Percentiles rank a stretch among this genome's conserved stretches.
Conservation (phyloP, 176 grass and related monocot genomes). For the Lolium perenne region DNA sequence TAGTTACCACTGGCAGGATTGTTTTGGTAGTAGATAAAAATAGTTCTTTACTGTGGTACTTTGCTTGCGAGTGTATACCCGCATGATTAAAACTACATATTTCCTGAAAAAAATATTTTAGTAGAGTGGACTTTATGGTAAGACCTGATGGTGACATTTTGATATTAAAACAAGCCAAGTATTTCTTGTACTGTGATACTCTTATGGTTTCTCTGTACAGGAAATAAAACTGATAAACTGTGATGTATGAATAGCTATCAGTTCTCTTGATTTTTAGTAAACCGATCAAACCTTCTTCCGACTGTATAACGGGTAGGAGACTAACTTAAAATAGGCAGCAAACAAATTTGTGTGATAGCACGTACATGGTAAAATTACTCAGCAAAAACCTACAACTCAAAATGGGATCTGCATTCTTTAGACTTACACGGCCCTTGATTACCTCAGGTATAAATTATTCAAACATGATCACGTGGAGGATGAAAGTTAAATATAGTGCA, state of each 20-base stretch:
- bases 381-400: slow-evolving; percentile 6
- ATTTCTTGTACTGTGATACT: slow-evolving; percentile 2
- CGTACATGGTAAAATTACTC: slow-evolving; percentile 25
- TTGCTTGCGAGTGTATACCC: not conserved
- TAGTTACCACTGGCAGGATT: not conserved
- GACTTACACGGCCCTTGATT: not conserved
- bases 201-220: not conserved
- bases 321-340: slow-evolving; percentile 12
- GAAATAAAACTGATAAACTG: slow-evolving; percentile 14
- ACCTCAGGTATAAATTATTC: not conserved
- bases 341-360: not conserved
- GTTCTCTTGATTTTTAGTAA: slow-evolving; percentile 2
- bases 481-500: slow-evolving; percentile 16
- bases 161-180: slow-evolving; percentile 4
- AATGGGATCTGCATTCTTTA: not conserved
- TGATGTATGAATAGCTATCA: not conserved
- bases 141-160: slow-evolving; percentile 24
- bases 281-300: not conserved
- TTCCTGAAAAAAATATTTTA: not conserved
- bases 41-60: not conserved
- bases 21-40: not conserved
- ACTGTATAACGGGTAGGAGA: not conserved
- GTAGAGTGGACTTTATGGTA: slow-evolving; percentile 13
- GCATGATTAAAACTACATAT: not conserved
- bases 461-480: not conserved